phyloP scores from a whole-genome alignment of 495 filamentous ascomycete species.

The Neurospora terricola region DNA sequence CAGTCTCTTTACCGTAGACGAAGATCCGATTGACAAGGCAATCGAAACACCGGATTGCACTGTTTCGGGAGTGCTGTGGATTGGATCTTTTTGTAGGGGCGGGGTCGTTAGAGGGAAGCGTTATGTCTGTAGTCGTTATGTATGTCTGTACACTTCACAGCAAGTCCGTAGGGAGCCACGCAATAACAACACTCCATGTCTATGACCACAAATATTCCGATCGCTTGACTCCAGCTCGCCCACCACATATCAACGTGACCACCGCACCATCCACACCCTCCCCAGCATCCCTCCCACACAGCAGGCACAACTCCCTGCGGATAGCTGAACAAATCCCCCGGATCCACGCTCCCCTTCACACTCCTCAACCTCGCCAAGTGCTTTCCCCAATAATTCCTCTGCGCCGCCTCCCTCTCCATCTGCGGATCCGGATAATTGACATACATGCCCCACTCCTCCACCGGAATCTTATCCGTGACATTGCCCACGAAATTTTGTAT shows the following conservation, averaged over 20 bases:
- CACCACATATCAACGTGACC: neutral
- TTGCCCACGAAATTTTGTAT: constrained; percentile 29
- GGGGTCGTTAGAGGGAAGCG: neutral
- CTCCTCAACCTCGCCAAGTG: constrained; percentile 42
- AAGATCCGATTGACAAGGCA: neutral
- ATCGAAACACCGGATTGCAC: neutral
- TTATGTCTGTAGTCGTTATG: neutral
- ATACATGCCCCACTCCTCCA: constrained; percentile 32
- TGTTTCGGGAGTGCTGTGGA: neutral
- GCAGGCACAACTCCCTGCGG: constrained; percentile 29
- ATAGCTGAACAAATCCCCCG: constrained; percentile 50
- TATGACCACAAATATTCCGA: neutral
- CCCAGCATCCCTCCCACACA: neutral
- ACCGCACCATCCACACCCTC: neutral
- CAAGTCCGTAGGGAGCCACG: neutral
- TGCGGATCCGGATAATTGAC: constrained; percentile 37
- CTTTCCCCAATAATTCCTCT: constrained; percentile 41
- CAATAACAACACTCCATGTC: neutral
- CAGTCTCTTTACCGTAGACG: neutral
- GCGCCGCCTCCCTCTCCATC: constrained; percentile 26
- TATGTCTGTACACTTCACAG: neutral
- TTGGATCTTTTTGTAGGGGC: neutral
- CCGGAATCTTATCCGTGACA: constrained; percentile 20
- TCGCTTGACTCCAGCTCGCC: neutral
- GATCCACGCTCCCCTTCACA: constrained; percentile 50